These are phyloP conservation scores for Daldinia sp. DNA, from an alignment of 2,329 filamentous ascomycete genomes.

Conservation along the genomic window DNA sequence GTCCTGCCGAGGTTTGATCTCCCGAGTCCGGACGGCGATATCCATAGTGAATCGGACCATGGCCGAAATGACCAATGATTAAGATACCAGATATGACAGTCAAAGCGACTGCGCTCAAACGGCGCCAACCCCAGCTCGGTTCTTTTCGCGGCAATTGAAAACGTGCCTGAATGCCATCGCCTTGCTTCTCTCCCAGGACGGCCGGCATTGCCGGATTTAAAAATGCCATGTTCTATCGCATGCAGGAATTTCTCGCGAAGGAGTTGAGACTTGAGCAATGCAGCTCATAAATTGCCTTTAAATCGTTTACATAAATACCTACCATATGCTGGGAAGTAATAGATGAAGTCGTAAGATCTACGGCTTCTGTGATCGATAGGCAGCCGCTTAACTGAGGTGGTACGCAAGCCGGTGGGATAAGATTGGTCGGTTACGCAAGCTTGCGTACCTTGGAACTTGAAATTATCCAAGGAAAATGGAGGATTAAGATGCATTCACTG, in stretches of 20 bases:
- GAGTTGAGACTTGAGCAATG: not conserved
- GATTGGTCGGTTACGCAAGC: not conserved
- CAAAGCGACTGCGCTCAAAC: conserved; percentile 13
- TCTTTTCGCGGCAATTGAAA: conserved; percentile 8
- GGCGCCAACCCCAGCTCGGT: conserved; percentile 23
- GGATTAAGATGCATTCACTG: conserved; percentile 1
- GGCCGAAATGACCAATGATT: conserved; percentile 22
- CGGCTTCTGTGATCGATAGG: not conserved
- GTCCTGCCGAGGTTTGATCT: not conserved
- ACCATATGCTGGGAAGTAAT: not conserved
- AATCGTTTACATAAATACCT: not conserved
- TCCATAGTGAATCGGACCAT: conserved; percentile 14
- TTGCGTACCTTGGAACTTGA: not conserved
- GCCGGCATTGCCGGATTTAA: conserved; percentile 14
- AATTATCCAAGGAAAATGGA: conserved; percentile 2
- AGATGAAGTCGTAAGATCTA: not conserved
- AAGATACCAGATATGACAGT: conserved; percentile 18
- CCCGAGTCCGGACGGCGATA: conserved; percentile 9
- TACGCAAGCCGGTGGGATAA: not conserved
- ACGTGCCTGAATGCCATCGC: conserved; percentile 1
- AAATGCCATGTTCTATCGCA: conserved; percentile 18
- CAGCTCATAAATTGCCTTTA: not conserved
- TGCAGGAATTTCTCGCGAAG: conserved; percentile 5
- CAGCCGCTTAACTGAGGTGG: not conserved
- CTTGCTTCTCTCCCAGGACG: conserved; percentile 27